A percentile compares a stretch with the other conserved stretches of the same genome.
Conservation (phyloP, 805 yeast genomes). For the Ogataea pini region DNA sequence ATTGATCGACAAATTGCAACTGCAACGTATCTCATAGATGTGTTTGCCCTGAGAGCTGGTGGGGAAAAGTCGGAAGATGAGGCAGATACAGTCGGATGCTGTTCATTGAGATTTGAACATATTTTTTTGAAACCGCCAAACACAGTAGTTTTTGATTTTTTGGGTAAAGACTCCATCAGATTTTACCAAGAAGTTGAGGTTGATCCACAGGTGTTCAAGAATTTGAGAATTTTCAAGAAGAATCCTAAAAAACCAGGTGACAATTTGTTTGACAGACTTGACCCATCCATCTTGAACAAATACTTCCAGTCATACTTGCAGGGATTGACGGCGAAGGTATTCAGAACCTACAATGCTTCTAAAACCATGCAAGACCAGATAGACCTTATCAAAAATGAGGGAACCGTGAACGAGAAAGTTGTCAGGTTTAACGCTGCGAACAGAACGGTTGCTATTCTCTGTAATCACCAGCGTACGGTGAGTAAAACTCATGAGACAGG, state of each 20-base stretch:
- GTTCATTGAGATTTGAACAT: slow-evolving; percentile 90
- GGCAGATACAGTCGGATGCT: slow-evolving; percentile 98
- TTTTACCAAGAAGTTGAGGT: slow-evolving; percentile 92
- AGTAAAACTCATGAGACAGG: slow-evolving; percentile 80
- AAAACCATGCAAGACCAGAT: slow-evolving; percentile 95
- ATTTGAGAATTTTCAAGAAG: slow-evolving; percentile 82
- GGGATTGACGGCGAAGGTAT: slow-evolving; percentile 93
- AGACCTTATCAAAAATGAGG: slow-evolving; percentile 80
- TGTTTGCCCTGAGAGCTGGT: slow-evolving; percentile 94
- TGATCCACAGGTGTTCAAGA: slow-evolving; percentile 87
- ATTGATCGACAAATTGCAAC: slow-evolving; percentile 89
- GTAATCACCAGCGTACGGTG: slow-evolving; percentile 96
- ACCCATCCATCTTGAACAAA: slow-evolving; percentile 78
- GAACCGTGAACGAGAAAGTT: slow-evolving; percentile 84
- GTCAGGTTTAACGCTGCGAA: slow-evolving; percentile 92
- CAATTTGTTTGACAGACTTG: slow-evolving; percentile 86
- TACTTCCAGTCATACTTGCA: slow-evolving; percentile 88
- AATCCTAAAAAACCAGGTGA: slow-evolving; percentile 90
- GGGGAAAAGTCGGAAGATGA: slow-evolving; percentile 97
- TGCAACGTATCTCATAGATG: slow-evolving; percentile 89
- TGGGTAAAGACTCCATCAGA: slow-evolving; percentile 94
- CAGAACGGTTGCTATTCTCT: slow-evolving; percentile 89
- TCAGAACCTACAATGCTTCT: slow-evolving; percentile 96
- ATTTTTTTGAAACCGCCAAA: slow-evolving; percentile 82
- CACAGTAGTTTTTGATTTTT: slow-evolving; percentile 83